Base-by-base conservation (phyloP, 768 basidiomycete species). In the Hemileccinum rubropunctum region DNA sequence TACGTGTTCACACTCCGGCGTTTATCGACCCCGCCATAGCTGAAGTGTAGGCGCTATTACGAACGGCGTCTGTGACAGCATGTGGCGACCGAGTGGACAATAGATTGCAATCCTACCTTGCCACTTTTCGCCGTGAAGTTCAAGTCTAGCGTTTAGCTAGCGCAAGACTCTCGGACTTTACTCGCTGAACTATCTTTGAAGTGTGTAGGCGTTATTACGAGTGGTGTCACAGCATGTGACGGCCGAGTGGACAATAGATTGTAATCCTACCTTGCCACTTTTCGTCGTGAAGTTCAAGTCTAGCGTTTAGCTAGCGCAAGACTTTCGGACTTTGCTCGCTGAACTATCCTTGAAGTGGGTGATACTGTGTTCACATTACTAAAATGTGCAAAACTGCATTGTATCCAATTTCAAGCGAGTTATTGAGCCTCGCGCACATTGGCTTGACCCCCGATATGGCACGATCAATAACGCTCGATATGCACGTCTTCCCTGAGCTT, bases 361-460 rank as follows among this genome's bases (percentile, higher is more conserved):
- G 27, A 36, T 13, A 17, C n/a, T n/a, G n/a, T n/a, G n/a, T 45
- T 48, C 52, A 41, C 42, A 46, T 32, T 35, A 30, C 11, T 15
- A 32, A 36, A 20, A 4, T 23, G 46, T 15, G 41, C 40, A 27
- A 35, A 14, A 17, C 23, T 30, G 12, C 33, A 41, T 17, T 15
- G 18, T 14, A 33, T 41, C 37, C 27, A 42, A 10, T 41, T 38
- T 43, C 32, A 34, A 44, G 18, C 15, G 33, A 45, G 36, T 34
- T 35, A 47, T 37, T 37, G 41, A 18, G 39, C 27, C 42, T 42
- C 32, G 40, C 27, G 23, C 23, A 34, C 36, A 18, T 17, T 42
- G 30, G 32, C 33, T n/a, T 34, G 23, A 23, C 6, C 23, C 23
- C 23, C 21, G 48, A 53, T 50, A 57, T 50, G 33, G 50, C 6